These are phyloP conservation scores for Auricularia heimuer DNA, from an alignment of 768 basidiomycete species.

Conservation along the genomic window DNA sequence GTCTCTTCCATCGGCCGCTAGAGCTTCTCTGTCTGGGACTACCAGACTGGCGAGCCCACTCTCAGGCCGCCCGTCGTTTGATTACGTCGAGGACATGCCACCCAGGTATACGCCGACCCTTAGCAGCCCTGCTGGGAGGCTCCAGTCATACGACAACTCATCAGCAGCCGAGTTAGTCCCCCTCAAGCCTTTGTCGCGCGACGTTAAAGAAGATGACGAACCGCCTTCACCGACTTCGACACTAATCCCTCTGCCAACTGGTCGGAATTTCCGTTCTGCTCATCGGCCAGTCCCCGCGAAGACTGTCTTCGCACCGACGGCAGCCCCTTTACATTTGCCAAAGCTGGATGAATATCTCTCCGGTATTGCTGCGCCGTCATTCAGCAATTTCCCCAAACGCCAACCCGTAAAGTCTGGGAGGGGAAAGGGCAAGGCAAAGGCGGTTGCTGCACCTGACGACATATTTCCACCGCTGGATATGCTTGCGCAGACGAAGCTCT, in stretches of 20 bases:
- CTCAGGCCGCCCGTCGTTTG: not conserved
- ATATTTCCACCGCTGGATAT: slow-evolving; percentile 61
- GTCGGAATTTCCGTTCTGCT: slow-evolving; percentile 17
- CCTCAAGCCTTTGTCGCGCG: slow-evolving; percentile 5
- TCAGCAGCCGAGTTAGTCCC: not conserved
- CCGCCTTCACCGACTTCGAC: slow-evolving; percentile 9
- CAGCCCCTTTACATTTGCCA: slow-evolving; percentile 51
- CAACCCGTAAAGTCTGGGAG: slow-evolving; percentile 6
- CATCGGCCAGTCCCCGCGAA: slow-evolving; percentile 42
- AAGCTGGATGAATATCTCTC: slow-evolving; percentile 51
- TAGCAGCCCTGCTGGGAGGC: not conserved
- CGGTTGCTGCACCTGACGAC: not conserved
- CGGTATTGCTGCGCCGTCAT: slow-evolving; percentile 33
- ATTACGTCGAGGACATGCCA: not conserved
- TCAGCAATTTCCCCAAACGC: slow-evolving; percentile 17
- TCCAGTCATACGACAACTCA: not conserved
- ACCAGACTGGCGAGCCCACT: not conserved
- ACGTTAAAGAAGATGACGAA: slow-evolving; percentile 4
- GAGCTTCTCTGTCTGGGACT: too few relatives aligned
- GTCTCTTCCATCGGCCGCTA: too few relatives aligned
- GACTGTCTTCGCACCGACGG: slow-evolving; percentile 46
- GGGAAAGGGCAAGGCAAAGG: slow-evolving; percentile 10
- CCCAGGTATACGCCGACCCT: not conserved
- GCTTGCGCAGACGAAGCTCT: slow-evolving; percentile 36
- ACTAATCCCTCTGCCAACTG: slow-evolving; percentile 1